phyloP scores from a whole-genome alignment of 2,329 filamentous ascomycete genomes.

The Harringtonia aguacate region DNA sequence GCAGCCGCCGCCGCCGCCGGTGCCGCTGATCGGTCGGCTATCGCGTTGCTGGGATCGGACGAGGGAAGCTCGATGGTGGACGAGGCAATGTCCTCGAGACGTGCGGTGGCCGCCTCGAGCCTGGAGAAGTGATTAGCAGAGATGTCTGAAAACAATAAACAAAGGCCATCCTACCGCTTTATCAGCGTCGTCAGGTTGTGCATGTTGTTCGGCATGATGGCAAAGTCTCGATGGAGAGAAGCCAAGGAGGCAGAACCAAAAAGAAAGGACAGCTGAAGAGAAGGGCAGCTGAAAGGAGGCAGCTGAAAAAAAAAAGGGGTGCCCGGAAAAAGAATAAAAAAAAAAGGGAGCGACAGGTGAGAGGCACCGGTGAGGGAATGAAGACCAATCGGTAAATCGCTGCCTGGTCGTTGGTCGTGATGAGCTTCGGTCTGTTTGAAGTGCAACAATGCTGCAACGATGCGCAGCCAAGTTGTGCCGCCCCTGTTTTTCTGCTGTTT shows the following conservation, averaged over 20 bases:
- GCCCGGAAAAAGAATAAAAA: too few relatives aligned
- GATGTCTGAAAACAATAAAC: background rate
- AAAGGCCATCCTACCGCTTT: constrained; percentile 62
- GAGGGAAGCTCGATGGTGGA: constrained; percentile 53
- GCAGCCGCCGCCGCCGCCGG: constrained; percentile 19
- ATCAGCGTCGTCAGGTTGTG: constrained; percentile 95
- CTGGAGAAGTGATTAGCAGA: constrained; percentile 50
- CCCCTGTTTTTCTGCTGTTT: too few relatives aligned
- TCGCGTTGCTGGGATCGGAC: constrained; percentile 34
- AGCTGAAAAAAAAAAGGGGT: background rate
- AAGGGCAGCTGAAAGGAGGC: background rate
- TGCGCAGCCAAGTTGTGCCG: too few relatives aligned
- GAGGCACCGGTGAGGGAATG: too few relatives aligned
- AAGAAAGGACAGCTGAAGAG: background rate
- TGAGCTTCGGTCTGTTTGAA: too few relatives aligned
- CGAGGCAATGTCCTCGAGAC: constrained; percentile 90
- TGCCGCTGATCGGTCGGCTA: constrained; percentile 23
- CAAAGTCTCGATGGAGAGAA: background rate
- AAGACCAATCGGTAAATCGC: too few relatives aligned
- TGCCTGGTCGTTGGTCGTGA: too few relatives aligned
- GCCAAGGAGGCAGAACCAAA: background rate
- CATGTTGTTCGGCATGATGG: constrained; percentile 75
- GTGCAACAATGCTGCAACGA: too few relatives aligned
- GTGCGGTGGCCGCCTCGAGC: constrained; percentile 91
- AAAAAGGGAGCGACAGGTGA: too few relatives aligned